phyloP scores from a whole-genome alignment of 208 protist species.

The Leishmania braziliensis region DNA sequence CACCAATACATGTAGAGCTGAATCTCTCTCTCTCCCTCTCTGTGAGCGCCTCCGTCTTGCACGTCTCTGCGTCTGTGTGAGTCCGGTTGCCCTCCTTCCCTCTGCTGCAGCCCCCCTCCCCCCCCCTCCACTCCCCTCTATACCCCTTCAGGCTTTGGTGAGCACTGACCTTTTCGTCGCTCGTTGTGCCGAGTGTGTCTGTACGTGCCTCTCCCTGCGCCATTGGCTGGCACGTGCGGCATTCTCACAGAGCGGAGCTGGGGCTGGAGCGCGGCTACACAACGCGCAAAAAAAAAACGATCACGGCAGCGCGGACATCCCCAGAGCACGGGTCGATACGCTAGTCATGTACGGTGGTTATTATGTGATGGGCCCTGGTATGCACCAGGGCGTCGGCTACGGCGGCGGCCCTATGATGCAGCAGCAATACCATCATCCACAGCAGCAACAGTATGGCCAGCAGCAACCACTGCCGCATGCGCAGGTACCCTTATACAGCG shows the following conservation, averaged over 20 bases:
- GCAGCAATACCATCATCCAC: constrained; percentile 8
- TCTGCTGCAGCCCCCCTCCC: background rate
- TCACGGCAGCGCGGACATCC: background rate
- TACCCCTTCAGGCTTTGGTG: background rate
- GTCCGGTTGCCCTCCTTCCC: background rate
- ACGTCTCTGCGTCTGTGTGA: background rate
- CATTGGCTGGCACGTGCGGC: background rate
- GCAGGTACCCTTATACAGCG: background rate
- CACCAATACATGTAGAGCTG: background rate
- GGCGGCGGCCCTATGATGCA: constrained; percentile 18
- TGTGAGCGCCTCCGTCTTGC: background rate
- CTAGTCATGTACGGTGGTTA: constrained; percentile 31
- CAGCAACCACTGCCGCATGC: background rate
- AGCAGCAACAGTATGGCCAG: constrained; percentile 1
- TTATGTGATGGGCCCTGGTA: constrained; percentile 32
- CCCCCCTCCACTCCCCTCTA: background rate
- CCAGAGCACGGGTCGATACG: background rate
- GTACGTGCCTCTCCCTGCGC: background rate
- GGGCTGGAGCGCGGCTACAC: background rate
- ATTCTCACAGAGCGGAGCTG: background rate
- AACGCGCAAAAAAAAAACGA: background rate
- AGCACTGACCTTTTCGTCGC: background rate
- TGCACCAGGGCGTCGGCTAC: constrained; percentile 21
- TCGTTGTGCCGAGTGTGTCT: background rate
- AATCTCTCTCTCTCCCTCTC: background rate